Percentiles rank a stretch among this genome's conserved stretches.
Conservation (phyloP, 345 rosid species). For the Passiflora organensis region DNA sequence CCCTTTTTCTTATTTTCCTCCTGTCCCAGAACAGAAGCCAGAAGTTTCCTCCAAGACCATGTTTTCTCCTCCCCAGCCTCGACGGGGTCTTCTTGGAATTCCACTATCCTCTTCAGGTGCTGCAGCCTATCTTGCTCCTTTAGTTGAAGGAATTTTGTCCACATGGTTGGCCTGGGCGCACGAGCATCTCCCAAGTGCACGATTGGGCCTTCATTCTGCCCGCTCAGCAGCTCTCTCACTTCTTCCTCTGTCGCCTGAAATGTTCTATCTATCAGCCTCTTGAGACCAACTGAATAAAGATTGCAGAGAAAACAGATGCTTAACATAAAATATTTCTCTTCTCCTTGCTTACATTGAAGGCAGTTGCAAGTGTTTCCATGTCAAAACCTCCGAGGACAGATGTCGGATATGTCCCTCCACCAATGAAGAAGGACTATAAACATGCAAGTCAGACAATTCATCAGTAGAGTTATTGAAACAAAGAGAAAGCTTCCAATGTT, state of each 20-base stretch:
- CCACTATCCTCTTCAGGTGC: conserved; percentile 48
- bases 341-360: conserved; percentile 57
- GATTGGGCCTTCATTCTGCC: conserved; percentile 50
- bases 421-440: conserved; percentile 75
- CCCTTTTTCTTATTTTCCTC: conserved; percentile 10
- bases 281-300: background rate
- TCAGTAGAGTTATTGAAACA: too few species aligned
- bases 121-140: conserved; percentile 43
- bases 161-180: conserved; percentile 33
- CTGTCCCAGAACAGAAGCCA: conserved; percentile 26
- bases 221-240: conserved; percentile 33
- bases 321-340: background rate
- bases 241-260: conserved; percentile 48
- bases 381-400: conserved; percentile 69
- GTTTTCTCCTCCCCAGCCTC: conserved; percentile 20
- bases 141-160: conserved; percentile 50
- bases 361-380: conserved; percentile 51
- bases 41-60: conserved; percentile 61
- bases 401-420: conserved; percentile 58
- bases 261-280: background rate
- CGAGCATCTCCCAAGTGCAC: conserved; percentile 42
- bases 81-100: conserved; percentile 22
- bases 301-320: background rate
- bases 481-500: too few species aligned
- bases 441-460: background rate